These are phyloP conservation scores for Leccinum boreale DNA, from an alignment of 768 basidiomycete genomes.

Conservation along the genomic window DNA sequence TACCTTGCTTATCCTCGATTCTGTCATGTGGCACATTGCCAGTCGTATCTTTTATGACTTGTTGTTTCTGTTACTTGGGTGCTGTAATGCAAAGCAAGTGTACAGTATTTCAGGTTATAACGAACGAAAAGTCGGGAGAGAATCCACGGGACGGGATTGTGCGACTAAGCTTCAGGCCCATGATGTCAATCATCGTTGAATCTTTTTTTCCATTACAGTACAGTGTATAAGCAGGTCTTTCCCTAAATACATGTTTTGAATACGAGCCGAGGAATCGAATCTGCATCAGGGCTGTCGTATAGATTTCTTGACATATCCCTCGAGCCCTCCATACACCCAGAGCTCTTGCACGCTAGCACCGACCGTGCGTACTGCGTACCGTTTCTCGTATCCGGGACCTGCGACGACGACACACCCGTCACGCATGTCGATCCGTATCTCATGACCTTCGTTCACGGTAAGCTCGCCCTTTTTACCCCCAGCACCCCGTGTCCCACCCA, in stretches of 20 bases:
- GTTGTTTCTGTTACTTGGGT: neutral
- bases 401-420: slow-evolving; percentile 65
- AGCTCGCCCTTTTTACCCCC: slow-evolving; percentile 81
- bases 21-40: neutral
- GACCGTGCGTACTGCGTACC: slow-evolving; percentile 70
- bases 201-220: no score
- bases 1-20: neutral
- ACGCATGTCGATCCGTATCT: slow-evolving; percentile 62
- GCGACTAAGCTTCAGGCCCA: no score
- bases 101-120: no score
- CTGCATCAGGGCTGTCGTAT: slow-evolving; percentile 37
- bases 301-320: slow-evolving; percentile 83
- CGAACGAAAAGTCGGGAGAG: no score
- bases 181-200: no score
- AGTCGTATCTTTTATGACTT: neutral
- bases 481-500: slow-evolving; percentile 68
- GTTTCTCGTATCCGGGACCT: slow-evolving; percentile 42
- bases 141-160: no score
- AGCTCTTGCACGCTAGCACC: slow-evolving; percentile 96
- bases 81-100: no score
- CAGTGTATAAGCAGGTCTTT: no score
- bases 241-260: neutral
- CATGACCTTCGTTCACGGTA: slow-evolving; percentile 73
- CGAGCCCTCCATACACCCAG: slow-evolving; percentile 93
- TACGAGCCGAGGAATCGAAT: neutral